Percentiles rank a stretch among this genome's conserved stretches.
phyloP scores from a whole-genome alignment of 139 green algal species.

The Micractinium conductrix region DNA sequence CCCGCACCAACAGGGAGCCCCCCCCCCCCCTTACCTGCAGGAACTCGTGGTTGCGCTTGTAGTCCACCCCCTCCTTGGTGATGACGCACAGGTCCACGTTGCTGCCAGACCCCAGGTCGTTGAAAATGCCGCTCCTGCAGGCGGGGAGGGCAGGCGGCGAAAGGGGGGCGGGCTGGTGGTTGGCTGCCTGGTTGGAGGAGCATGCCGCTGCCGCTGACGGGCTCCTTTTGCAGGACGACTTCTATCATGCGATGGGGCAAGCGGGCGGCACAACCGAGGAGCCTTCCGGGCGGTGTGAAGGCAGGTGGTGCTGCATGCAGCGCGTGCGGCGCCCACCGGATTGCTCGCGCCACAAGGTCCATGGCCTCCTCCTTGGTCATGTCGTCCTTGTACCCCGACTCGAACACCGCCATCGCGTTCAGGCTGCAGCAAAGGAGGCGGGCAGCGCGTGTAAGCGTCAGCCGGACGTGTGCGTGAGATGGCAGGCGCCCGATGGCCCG shows the following conservation, averaged over 20 bases:
- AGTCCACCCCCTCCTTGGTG: constrained; percentile 86
- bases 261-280: too few relatives aligned
- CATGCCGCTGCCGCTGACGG: too few relatives aligned
- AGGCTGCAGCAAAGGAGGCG: constrained; percentile 62
- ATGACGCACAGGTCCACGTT: constrained; percentile 99
- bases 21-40: constrained; percentile 55
- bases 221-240: too few relatives aligned
- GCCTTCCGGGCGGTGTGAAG: too few relatives aligned
- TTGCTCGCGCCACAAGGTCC: constrained; percentile 81
- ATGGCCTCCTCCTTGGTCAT: constrained; percentile 89
- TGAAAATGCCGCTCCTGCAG: constrained; percentile 86
- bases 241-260: neutral
- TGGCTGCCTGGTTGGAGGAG: too few relatives aligned
- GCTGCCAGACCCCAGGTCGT: constrained; percentile 96
- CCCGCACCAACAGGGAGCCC: too few relatives aligned
- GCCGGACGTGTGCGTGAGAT: neutral
- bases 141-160: neutral
- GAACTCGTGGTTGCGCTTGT: constrained; percentile 91
- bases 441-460: neutral
- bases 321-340: constrained; percentile 50
- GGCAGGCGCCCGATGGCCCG: neutral
- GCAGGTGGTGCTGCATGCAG: too few relatives aligned
- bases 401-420: constrained; percentile 98
- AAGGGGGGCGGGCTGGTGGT: constrained; percentile 58
- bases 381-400: constrained; percentile 95